phyloP scores from a whole-genome alignment of 148 eudicot species.

The Polygonum maritimum region DNA sequence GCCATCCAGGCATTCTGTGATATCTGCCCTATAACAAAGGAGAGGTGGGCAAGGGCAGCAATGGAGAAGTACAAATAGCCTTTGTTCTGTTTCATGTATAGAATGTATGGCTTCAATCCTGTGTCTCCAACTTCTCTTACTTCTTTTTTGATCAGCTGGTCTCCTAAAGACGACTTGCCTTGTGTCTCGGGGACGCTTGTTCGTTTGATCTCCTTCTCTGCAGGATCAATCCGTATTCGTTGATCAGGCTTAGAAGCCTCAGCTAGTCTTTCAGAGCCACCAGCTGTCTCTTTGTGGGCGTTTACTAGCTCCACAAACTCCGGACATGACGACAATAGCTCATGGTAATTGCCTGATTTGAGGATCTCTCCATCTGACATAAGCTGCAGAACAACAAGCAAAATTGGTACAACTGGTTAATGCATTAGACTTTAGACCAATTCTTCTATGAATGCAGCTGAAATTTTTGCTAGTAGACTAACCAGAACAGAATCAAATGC shows the following conservation, averaged over 20 bases:
- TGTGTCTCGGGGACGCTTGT: constrained; percentile 19
- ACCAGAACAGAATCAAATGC: constrained; percentile 79
- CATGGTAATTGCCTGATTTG: constrained; percentile 49
- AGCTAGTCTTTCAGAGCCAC: constrained; percentile 47
- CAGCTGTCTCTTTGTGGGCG: constrained; percentile 94
- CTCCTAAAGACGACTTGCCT: constrained; percentile 19
- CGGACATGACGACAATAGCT: constrained; percentile 49
- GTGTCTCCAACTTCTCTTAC: constrained; percentile 74
- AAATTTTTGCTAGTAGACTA: constrained; percentile 18
- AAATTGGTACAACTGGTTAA: neutral
- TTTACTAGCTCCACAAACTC: constrained; percentile 69
- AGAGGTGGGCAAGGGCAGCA: constrained; percentile 37
- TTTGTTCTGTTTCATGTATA: constrained; percentile 61
- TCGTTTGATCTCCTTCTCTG: constrained; percentile 35
- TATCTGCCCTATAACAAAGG: constrained; percentile 48
- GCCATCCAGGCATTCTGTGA: constrained; percentile 90
- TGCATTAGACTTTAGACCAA: too few relatives aligned
- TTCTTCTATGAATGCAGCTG: neutral
- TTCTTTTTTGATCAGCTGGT: constrained; percentile 80
- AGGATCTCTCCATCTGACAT: constrained; percentile 80
- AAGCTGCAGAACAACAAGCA: constrained; percentile 33
- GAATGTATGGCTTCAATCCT: constrained; percentile 66
- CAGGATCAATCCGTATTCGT: constrained; percentile 10
- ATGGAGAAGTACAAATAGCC: constrained; percentile 46
- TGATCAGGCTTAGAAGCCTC: constrained; percentile 24